These are phyloP conservation scores for Darksidea phi DNA, from an alignment of 495 filamentous ascomycete species.

Conservation along the genomic window DNA sequence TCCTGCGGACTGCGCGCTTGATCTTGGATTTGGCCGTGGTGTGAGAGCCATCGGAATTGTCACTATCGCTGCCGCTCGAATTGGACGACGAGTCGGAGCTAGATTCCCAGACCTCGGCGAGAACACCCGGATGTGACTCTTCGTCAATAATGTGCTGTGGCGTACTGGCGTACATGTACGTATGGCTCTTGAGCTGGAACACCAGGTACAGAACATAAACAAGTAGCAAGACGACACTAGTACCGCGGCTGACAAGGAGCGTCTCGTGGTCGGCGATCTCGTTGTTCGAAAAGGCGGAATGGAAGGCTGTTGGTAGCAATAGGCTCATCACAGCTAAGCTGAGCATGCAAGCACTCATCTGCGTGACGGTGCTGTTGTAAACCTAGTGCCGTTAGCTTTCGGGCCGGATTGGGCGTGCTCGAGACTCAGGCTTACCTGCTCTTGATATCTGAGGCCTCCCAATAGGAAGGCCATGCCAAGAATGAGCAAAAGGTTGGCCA, in stretches of 20 bases:
- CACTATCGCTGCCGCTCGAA: constrained; percentile 65
- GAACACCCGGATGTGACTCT: constrained; percentile 77
- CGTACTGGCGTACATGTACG: constrained; percentile 87
- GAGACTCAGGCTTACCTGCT: constrained; percentile 59
- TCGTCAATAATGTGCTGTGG: constrained; percentile 88
- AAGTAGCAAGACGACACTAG: constrained; percentile 81
- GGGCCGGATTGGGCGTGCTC: not conserved
- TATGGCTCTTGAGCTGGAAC: constrained; percentile 89
- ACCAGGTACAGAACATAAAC: constrained; percentile 83
- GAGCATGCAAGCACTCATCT: constrained; percentile 91
- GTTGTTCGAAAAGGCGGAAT: constrained; percentile 74
- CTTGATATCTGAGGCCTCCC: constrained; percentile 80
- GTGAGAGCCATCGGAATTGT: constrained; percentile 65
- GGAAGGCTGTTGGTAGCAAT: constrained; percentile 83
- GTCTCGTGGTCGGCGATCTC: constrained; percentile 64
- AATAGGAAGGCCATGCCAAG: constrained; percentile 87
- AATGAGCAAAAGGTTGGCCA: constrained; percentile 84
- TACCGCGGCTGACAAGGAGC: constrained; percentile 82
- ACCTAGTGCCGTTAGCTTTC: constrained; percentile 53
- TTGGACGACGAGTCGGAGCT: constrained; percentile 56
- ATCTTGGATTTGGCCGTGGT: constrained; percentile 68
- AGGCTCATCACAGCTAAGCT: constrained; percentile 87
- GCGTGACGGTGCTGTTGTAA: constrained; percentile 91
- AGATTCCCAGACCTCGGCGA: constrained; percentile 75
- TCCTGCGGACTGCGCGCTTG: constrained; percentile 65